These are phyloP conservation scores for Cercospora citrullina DNA, from an alignment of 2,329 filamentous ascomycete genomes.

Conservation along the genomic window DNA sequence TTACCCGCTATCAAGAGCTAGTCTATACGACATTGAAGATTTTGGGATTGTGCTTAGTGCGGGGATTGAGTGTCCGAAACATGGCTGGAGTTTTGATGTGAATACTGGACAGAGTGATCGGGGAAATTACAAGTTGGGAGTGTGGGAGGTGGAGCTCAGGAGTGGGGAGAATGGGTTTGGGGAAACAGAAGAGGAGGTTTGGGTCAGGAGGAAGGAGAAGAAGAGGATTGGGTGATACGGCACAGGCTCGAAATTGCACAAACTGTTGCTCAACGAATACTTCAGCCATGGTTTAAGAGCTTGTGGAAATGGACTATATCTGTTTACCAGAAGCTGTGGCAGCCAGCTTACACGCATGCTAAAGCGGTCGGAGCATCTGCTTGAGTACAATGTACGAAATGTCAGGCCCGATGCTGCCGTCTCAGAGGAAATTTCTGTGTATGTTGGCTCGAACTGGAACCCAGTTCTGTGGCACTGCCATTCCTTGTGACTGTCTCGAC, in stretches of 20 bases:
- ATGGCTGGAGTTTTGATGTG: slow-evolving; percentile 71
- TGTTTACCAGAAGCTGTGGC: not conserved
- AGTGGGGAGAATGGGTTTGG: slow-evolving; percentile 23
- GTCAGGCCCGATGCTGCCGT: not conserved
- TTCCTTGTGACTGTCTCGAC: not conserved
- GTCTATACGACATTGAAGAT: slow-evolving; percentile 70
- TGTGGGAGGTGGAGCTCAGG: slow-evolving; percentile 63
- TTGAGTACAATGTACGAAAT: not conserved
- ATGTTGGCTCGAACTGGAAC: not conserved
- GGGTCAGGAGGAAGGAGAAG: slow-evolving; percentile 41
- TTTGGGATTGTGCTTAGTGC: slow-evolving; percentile 65
- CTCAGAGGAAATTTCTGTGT: not conserved
- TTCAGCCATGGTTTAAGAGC: not conserved
- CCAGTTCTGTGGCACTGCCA: not conserved
- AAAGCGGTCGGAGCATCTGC: not conserved
- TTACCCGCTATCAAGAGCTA: slow-evolving; percentile 64
- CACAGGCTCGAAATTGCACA: not conserved
- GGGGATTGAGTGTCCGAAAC: slow-evolving; percentile 66
- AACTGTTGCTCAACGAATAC: not conserved
- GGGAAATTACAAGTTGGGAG: slow-evolving; percentile 59
- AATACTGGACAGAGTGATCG: slow-evolving; percentile 63
- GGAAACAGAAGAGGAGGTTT: slow-evolving; percentile 29
- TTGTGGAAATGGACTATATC: not conserved
- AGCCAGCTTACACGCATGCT: not conserved
- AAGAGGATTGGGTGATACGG: slow-evolving; percentile 22